Conservation (phyloP, 1,284 basidiomycete species). For the Meira miltonrushii region DNA sequence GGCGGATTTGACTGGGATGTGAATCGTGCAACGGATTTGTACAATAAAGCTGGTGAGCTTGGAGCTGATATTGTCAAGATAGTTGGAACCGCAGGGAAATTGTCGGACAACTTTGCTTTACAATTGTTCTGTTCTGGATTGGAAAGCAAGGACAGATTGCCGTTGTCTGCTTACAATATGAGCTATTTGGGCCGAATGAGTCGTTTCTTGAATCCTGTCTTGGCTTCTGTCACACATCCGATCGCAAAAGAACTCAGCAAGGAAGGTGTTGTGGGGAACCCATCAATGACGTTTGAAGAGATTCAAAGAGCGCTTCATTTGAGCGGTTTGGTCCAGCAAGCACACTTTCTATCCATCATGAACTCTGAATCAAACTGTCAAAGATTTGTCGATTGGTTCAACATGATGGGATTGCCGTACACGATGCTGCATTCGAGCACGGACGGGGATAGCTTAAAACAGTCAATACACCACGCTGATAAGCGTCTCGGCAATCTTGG, state of each 20-base stretch:
- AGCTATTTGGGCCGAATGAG: slow-evolving; percentile 6
- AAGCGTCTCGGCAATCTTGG: neutral
- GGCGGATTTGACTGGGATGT: slow-evolving; percentile 79
- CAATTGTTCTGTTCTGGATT: neutral
- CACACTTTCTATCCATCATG: neutral
- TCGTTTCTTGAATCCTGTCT: slow-evolving; percentile 5
- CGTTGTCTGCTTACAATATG: slow-evolving; percentile 9
- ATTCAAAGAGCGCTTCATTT: slow-evolving; percentile 9
- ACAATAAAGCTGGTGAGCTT: slow-evolving; percentile 22
- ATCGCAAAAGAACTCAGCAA: slow-evolving; percentile 9
- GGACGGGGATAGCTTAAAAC: neutral
- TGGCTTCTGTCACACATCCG: slow-evolving; percentile 7
- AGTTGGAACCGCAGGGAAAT: slow-evolving; percentile 71
- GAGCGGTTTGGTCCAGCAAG: neutral
- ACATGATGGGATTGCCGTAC: slow-evolving; percentile 1
- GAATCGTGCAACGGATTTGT: slow-evolving; percentile 58
- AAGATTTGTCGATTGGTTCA: neutral
- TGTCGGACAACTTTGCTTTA: slow-evolving; percentile 76
- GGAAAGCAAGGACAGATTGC: neutral
- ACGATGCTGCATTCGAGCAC: neutral
- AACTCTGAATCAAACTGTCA: neutral
- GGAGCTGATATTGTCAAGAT: slow-evolving; percentile 85
- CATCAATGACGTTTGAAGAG: slow-evolving; percentile 9
- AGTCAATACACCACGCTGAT: neutral
- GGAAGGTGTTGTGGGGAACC: slow-evolving; percentile 2